These are phyloP conservation scores for Candida anutae DNA, from an alignment of 1,139 yeast genomes.

Conservation along the genomic window DNA sequence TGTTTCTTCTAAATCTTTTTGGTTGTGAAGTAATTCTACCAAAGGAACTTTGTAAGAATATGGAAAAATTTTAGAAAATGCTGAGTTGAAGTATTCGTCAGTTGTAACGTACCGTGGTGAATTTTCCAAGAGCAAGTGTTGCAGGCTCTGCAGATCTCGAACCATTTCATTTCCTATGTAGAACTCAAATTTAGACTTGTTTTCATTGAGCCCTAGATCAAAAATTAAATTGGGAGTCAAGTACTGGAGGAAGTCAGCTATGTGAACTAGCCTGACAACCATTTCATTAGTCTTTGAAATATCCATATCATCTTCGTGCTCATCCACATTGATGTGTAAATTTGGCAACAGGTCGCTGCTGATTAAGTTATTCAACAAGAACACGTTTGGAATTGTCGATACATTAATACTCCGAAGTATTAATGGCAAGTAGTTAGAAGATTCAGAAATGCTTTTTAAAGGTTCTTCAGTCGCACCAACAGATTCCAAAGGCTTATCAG, in stretches of 20 bases:
- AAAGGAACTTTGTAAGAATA: slow-evolving; percentile 24
- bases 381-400: slow-evolving; percentile 48
- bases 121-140: no score
- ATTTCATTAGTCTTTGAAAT: slow-evolving; percentile 22
- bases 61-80: slow-evolving; percentile 24
- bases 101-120: not conserved
- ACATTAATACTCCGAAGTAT: slow-evolving; percentile 55
- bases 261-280: slow-evolving; percentile 16
- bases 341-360: slow-evolving; percentile 9
- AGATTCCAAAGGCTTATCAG: not conserved
- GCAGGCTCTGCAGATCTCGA: not conserved
- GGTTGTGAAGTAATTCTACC: slow-evolving; percentile 24
- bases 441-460: slow-evolving; percentile 17
- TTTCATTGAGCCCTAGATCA: slow-evolving; percentile 25
- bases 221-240: slow-evolving; percentile 29
- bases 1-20: slow-evolving; percentile 10
- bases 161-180: slow-evolving; percentile 2
- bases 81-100: slow-evolving; percentile 9
- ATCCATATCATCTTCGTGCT: slow-evolving; percentile 29
- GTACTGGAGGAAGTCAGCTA: slow-evolving; percentile 28
- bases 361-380: slow-evolving; percentile 28
- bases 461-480: not conserved
- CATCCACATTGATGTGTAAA: slow-evolving; percentile 25
- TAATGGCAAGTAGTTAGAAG: slow-evolving; percentile 55
- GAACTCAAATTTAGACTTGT: slow-evolving; percentile 8